Base-by-base conservation (phyloP, 1,284 basidiomycete species). In the Trichosporon asahii region DNA sequence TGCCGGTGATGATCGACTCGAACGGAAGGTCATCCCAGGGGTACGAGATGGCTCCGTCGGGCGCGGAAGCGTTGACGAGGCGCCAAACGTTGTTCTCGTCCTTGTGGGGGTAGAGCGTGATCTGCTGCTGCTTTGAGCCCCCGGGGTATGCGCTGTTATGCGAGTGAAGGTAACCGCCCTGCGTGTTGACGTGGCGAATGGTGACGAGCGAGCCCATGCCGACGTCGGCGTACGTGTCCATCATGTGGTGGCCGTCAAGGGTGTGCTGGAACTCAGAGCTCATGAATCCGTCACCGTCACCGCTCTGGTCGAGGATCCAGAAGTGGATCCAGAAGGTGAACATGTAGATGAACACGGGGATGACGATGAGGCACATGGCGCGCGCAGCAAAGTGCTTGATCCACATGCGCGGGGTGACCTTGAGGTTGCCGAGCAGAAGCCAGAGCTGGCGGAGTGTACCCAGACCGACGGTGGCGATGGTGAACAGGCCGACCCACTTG, bases 401-500 rank as follows among this genome's bases (percentile, higher is more conserved):
- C 84, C 93, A 95, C 53, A 90, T 81, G 57, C 87, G 85, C 18
- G 95, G 89, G 0, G 93, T 85, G 61, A 97, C 88, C 57, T 90
- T 89, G 29, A 93, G 80, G 81, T 99, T 94, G 8, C 95, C 97
- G 7, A 99, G 88, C 21, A 97, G 88, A 31, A 87, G 82, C 97
- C 97, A 99, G 1, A 99, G 86, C 79, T 97, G 96, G 53, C 88
- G 85, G 55, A 99, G 78, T 1, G 95, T 97, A 74, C 90, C 90
- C 29, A 92, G 79, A 15, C 96, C 97, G 68, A 99, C 85, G 3
- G 95, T 96, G 7, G 95, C 94, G 76, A 99, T 94, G n/a, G 95
- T 99, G 85, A 99, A 98, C 37, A 99, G 86, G 7, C 97, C 97
- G 66, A 99, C 96, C 97, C 97, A 99, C 84, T 99, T 99, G 85